Conservation (phyloP, 225 moss, liverwort and hornwort species). For the Pseudisothecium myosuroides region DNA sequence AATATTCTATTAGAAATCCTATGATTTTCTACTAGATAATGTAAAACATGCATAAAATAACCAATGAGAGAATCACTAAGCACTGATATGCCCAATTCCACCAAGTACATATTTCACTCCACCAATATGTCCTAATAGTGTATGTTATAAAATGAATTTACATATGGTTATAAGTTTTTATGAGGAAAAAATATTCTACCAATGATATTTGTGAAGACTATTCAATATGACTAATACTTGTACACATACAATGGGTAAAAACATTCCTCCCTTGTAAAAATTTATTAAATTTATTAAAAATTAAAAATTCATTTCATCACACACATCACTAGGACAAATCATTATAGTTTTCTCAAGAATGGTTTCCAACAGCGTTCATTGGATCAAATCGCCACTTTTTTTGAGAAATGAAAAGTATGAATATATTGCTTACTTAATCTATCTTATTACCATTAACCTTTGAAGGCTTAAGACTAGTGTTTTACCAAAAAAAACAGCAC, state of each 20-base stretch:
- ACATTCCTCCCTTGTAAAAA: rapidly evolving
- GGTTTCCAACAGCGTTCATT: neutral
- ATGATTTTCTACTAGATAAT: no score
- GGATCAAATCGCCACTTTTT: neutral
- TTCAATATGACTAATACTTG: no score
- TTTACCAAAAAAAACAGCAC: neutral
- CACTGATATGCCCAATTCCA: neutral
- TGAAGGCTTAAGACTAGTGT: neutral
- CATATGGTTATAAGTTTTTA: no score
- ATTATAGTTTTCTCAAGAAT: neutral
- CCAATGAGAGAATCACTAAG: neutral
- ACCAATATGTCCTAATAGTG: neutral
- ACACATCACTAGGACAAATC: neutral
- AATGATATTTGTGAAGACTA: no score
- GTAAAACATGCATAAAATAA: no score
- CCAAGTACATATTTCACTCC: no score
- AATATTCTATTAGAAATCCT: no score
- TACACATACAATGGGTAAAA: neutral
- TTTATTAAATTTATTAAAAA: no score
- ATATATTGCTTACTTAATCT: neutral
- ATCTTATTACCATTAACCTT: neutral
- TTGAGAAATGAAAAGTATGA: neutral
- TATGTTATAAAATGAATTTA: neutral
- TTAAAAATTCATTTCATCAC: neutral
- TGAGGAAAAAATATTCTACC: no score